A percentile compares a stretch with the other conserved stretches of the same genome.
phyloP scores from a whole-genome alignment of 176 grass and related monocot species.

The Aegilops bicornis region DNA sequence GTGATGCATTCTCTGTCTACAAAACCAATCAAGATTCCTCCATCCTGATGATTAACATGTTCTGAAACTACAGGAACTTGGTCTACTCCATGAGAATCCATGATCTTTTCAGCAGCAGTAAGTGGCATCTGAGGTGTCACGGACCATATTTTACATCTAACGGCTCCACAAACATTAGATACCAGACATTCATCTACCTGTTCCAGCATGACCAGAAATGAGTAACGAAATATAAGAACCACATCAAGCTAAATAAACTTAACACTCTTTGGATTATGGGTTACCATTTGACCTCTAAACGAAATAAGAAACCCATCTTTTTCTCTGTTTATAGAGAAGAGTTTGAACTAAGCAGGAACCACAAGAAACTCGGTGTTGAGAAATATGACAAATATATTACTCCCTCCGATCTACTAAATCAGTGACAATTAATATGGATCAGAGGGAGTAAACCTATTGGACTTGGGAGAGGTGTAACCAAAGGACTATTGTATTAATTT shows the following conservation, averaged over 20 bases:
- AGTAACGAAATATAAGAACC: background rate
- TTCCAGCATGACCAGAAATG: constrained; percentile 5
- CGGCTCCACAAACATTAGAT: constrained; percentile 49
- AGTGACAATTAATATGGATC: too few species aligned
- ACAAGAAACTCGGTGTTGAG: background rate
- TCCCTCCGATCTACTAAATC: too few species aligned
- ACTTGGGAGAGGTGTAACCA: background rate
- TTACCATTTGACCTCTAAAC: background rate
- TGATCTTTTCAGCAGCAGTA: constrained; percentile 62
- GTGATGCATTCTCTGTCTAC: constrained; percentile 73
- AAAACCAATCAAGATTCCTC: constrained; percentile 49
- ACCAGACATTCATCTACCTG: constrained; percentile 51
- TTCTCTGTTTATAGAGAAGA: background rate
- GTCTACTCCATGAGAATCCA: constrained; percentile 58
- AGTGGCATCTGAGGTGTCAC: constrained; percentile 61
- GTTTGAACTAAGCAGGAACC: background rate
- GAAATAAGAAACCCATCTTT: constrained; percentile 19
- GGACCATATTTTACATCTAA: constrained; percentile 48
- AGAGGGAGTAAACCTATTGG: background rate
- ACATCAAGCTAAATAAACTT: background rate
- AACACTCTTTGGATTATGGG: constrained; percentile 3
- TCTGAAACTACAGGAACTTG: constrained; percentile 73
- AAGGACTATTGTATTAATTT: background rate
- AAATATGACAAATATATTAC: background rate
- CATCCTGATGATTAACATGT: constrained; percentile 9